Evolutionary conservation across 2,329 filamentous ascomycete genomes (phyloP).

Genomic region (Leptographium galeiforme): DNA sequence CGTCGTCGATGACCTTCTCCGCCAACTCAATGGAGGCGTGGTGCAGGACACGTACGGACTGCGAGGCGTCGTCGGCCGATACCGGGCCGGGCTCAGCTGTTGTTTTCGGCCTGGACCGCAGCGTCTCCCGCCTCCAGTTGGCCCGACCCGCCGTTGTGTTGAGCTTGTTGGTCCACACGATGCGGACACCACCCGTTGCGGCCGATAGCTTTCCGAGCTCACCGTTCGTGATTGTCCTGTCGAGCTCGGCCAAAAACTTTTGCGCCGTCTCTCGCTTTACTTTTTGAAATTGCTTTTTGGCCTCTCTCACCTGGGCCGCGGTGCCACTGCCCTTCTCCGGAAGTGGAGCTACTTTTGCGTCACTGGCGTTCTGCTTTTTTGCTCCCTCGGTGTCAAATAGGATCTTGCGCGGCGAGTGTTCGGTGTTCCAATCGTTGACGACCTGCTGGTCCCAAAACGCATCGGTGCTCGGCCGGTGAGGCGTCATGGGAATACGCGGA

Average conservation of each 20-base stretch:
- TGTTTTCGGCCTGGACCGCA: slow-evolving; percentile 19
- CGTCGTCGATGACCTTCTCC: slow-evolving; percentile 71
- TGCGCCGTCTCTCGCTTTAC: slow-evolving; percentile 50
- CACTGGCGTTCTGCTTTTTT: neutral
- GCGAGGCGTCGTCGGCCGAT: neutral
- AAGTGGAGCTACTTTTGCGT: neutral
- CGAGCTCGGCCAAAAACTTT: slow-evolving; percentile 55
- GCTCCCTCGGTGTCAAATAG: slow-evolving; percentile 14
- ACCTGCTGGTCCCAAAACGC: slow-evolving; percentile 46
- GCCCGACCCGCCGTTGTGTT: slow-evolving; percentile 68
- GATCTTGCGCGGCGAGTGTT: slow-evolving; percentile 28
- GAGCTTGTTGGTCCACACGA: slow-evolving; percentile 66
- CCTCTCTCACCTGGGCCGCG: slow-evolving; percentile 21
- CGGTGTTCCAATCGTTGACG: slow-evolving; percentile 51
- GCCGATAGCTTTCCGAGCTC: slow-evolving; percentile 43
- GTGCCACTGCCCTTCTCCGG: slow-evolving; percentile 17
- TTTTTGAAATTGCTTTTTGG: slow-evolving; percentile 48
- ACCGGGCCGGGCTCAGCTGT: neutral
- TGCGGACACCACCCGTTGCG: slow-evolving; percentile 54
- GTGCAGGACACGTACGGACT: slow-evolving; percentile 25
- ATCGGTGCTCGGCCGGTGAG: slow-evolving; percentile 39
- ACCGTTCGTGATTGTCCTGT: slow-evolving; percentile 47
- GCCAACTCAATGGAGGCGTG: slow-evolving; percentile 80
- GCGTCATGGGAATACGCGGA: slow-evolving; percentile 36
- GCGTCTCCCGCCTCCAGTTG: slow-evolving; percentile 53